phyloP scores from a whole-genome alignment of 768 basidiomycete species.

The Suillus subaureus region DNA sequence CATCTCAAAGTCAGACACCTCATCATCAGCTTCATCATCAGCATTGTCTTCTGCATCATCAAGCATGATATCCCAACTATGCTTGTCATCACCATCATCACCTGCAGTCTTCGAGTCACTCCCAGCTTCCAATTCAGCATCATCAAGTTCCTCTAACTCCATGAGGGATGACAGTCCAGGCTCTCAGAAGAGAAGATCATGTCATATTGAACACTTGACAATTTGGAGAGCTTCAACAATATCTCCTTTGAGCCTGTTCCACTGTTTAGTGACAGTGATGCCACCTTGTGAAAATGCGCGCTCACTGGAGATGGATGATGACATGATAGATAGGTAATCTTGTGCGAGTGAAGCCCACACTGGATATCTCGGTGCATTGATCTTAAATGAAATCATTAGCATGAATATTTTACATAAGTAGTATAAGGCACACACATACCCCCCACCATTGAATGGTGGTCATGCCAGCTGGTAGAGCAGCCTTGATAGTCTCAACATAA shows the following conservation, averaged over 20 bases:
- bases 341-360: conserved; percentile 39
- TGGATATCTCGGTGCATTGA: conserved; percentile 30
- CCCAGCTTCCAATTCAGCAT: background rate
- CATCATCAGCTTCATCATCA: too few relatives aligned
- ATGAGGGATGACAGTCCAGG: background rate
- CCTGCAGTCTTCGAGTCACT: background rate
- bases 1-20: too few relatives aligned
- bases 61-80: background rate
- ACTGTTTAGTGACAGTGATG: conserved; percentile 38
- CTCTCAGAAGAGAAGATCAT: conserved; percentile 26
- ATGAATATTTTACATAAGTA: background rate
- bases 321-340: conserved; percentile 42
- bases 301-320: conserved; percentile 39
- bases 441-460: conserved; percentile 37
- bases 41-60: too few relatives aligned
- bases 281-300: conserved; percentile 42
- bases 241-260: conserved; percentile 36
- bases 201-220: conserved; percentile 28
- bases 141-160: background rate
- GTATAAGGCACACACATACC: conserved; percentile 24
- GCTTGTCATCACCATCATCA: background rate
- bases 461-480: conserved; percentile 18
- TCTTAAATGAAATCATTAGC: conserved; percentile 5
- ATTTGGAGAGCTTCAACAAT: conserved; percentile 37
- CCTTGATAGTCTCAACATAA: conserved; percentile 17